Percentiles rank a stretch among this genome's conserved stretches.
Conservation (phyloP, 352 stramenopile genomes). For the Pythium sp. region DNA sequence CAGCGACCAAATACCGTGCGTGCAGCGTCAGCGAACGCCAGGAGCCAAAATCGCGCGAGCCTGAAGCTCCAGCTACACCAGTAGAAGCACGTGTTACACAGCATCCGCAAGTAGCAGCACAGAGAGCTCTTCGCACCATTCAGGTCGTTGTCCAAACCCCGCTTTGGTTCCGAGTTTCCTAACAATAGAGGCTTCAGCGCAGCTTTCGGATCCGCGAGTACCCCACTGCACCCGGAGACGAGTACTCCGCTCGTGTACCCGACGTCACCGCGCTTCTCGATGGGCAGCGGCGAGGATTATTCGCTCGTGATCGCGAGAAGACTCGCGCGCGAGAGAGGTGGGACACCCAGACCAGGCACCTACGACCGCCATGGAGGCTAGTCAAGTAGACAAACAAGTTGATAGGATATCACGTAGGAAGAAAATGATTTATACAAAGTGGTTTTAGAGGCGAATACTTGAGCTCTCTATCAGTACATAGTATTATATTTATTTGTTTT, state of each 20-base stretch:
- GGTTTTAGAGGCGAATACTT: neutral
- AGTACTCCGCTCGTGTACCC: conserved; percentile 18
- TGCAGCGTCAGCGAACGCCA: conserved; percentile 1
- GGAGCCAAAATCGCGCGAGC: neutral
- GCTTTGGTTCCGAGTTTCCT: conserved; percentile 21
- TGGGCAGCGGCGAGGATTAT: conserved; percentile 38
- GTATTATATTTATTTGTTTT: neutral
- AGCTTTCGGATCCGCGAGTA: neutral
- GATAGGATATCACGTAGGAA: neutral
- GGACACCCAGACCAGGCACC: conserved; percentile 30
- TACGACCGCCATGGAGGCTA: conserved; percentile 37
- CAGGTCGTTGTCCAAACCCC: conserved; percentile 28
- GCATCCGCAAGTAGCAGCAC: neutral
- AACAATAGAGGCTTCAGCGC: no score
- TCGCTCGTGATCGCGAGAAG: conserved; percentile 30
- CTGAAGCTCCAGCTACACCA: neutral
- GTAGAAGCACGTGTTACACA: neutral
- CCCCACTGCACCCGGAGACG: conserved; percentile 27
- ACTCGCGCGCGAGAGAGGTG: conserved; percentile 24
- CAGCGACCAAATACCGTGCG: neutral
- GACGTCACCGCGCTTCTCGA: conserved; percentile 20
- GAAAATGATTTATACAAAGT: neutral
- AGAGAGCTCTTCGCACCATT: conserved; percentile 21
- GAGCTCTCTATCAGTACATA: neutral
- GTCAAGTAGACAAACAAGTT: neutral